Percentiles rank a stretch among this genome's conserved stretches.
phyloP scores from a whole-genome alignment of 2,329 filamentous ascomycete species.

The Pseudogymnoascus sp. region DNA sequence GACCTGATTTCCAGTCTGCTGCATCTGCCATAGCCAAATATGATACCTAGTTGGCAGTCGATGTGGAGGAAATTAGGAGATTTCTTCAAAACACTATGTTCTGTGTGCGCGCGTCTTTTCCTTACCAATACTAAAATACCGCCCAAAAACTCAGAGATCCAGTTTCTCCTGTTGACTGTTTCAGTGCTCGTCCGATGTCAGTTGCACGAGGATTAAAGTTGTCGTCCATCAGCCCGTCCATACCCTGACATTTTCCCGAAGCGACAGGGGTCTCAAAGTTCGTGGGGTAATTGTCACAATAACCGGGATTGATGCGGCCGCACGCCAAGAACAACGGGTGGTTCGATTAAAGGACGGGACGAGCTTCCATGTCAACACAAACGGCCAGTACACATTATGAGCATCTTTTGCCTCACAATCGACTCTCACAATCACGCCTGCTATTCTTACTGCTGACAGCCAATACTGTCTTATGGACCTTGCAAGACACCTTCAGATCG shows the following conservation, averaged over 20 bases:
- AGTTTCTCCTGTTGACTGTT: not conserved
- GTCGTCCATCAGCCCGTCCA: not conserved
- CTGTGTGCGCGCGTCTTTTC: not conserved
- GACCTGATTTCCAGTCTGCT: constrained; percentile 24
- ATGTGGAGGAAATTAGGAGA: not conserved
- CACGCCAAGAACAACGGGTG: not conserved
- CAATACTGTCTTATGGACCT: constrained; percentile 3
- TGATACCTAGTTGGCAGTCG: not conserved
- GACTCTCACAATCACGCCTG: not conserved
- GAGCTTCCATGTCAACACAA: constrained; percentile 6
- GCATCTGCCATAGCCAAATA: constrained; percentile 19
- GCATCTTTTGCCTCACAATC: not conserved
- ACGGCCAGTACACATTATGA: not conserved
- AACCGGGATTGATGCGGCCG: constrained; percentile 5
- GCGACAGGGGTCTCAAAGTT: constrained; percentile 5
- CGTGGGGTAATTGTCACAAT: not conserved
- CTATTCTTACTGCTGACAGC: constrained; percentile 5
- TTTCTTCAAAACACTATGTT: not conserved
- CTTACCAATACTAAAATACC: not conserved
- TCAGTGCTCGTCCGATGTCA: not conserved
- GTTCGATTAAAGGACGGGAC: not conserved
- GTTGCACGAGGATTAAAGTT: not conserved
- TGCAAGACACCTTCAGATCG: not conserved
- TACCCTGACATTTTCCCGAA: not conserved
- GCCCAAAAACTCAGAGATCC: not conserved